phyloP scores from a whole-genome alignment of 257 asterid genomes.

The Solanum peruvianum region DNA sequence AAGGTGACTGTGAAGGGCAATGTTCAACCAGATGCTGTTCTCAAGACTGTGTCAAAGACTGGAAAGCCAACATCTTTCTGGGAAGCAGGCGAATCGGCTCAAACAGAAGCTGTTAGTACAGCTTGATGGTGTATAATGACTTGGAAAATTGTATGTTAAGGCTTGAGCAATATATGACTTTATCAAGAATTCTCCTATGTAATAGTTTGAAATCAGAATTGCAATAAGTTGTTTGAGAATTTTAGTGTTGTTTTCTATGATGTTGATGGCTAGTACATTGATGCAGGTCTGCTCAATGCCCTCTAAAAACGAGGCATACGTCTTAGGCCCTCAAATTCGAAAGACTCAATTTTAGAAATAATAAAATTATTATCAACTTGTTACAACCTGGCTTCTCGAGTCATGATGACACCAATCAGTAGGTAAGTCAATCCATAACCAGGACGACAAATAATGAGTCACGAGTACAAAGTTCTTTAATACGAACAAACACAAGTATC shows the following conservation, averaged over 20 bases:
- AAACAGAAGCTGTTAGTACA: background rate
- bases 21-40: constrained; percentile 70
- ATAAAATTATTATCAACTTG: background rate
- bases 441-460: background rate
- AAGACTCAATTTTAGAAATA: background rate
- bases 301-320: background rate
- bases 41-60: constrained; percentile 86
- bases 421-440: background rate
- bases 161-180: background rate
- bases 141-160: background rate
- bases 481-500: background rate
- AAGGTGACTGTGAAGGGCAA: constrained; percentile 81
- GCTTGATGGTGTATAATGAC: background rate
- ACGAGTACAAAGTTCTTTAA: background rate
- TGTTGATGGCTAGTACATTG: background rate
- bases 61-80: constrained; percentile 82
- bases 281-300: background rate
- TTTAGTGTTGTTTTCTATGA: background rate
- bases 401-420: background rate
- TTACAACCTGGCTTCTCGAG: accelerated
- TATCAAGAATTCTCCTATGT: background rate
- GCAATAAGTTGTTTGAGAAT: background rate
- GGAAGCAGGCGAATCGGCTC: constrained; percentile 33
- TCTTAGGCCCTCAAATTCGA: background rate
- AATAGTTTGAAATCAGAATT: background rate